phyloP scores from a whole-genome alignment of 148 eudicot genomes.

The Arbutus unedo region DNA sequence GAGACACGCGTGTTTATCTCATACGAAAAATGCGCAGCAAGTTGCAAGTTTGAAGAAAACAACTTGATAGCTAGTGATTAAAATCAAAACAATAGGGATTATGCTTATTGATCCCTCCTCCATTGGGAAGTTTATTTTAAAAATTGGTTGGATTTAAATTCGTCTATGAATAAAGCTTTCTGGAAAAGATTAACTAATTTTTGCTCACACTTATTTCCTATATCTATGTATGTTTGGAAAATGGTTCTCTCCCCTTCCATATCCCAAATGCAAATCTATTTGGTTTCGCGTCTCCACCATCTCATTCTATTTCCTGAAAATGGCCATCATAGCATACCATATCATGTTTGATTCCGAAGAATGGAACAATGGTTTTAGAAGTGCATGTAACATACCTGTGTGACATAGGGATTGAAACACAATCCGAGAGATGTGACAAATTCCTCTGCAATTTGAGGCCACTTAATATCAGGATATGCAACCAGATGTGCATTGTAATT shows the following conservation, averaged over 20 bases:
- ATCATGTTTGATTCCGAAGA: neutral
- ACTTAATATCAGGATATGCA: slow-evolving; percentile 77
- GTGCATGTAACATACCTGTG: slow-evolving; percentile 53
- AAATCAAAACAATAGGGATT: neutral
- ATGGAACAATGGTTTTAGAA: neutral
- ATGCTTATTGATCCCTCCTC: neutral
- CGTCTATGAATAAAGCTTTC: neutral
- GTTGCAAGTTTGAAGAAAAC: neutral
- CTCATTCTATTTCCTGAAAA: neutral
- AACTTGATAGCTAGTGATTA: neutral
- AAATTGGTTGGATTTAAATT: neutral
- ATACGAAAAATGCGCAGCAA: neutral
- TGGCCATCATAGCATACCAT: neutral
- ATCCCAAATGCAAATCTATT: neutral
- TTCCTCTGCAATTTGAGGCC: slow-evolving; percentile 78
- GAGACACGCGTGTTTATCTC: neutral
- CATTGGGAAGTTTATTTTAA: neutral
- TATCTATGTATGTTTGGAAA: neutral
- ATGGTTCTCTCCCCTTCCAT: neutral
- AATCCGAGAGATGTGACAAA: slow-evolving; percentile 85
- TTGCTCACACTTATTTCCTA: neutral
- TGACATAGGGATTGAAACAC: slow-evolving; percentile 80
- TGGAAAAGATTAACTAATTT: neutral
- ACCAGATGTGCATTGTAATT: slow-evolving; percentile 91
- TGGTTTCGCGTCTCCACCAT: neutral